A percentile compares a stretch with the other conserved stretches of the same genome.
Conservation (phyloP, 306 rosid species). For the Prosopis cineraria region DNA sequence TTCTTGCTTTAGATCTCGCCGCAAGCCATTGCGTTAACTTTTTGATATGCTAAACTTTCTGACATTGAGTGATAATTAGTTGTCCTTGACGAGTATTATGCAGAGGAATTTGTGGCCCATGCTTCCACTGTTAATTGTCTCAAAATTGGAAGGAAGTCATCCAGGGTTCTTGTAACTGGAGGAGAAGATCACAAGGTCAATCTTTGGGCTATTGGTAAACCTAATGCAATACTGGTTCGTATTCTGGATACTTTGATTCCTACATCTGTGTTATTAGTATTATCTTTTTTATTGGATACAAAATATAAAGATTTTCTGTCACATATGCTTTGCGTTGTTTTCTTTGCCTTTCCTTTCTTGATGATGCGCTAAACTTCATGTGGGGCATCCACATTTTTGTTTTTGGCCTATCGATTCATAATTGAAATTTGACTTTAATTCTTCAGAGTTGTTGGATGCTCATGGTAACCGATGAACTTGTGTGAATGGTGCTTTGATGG, state of each 20-base stretch:
- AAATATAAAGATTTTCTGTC: constrained; percentile 7
- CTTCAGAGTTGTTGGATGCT: not conserved
- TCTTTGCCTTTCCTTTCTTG: not conserved
- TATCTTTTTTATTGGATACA: not conserved
- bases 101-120: constrained; percentile 99
- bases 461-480: not conserved
- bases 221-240: constrained; percentile 92
- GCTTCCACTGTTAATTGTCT: constrained; percentile 94
- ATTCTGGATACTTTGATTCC: not conserved
- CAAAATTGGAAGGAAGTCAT: constrained; percentile 90
- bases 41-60: constrained; percentile 18
- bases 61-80: constrained; percentile 18
- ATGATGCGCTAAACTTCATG: not conserved
- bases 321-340: not conserved
- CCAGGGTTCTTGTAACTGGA: constrained; percentile 96
- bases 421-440: not conserved
- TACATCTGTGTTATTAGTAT: not conserved
- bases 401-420: not conserved
- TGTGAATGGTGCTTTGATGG: constrained; percentile 10
- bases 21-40: not conserved
- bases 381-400: not conserved
- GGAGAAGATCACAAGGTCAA: constrained; percentile 99
- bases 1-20: constrained; percentile 26
- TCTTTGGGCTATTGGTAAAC: constrained; percentile 99
- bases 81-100: constrained; percentile 61